phyloP scores from a whole-genome alignment of 2,329 filamentous ascomycete species.

The Epichloe gansuensis region DNA sequence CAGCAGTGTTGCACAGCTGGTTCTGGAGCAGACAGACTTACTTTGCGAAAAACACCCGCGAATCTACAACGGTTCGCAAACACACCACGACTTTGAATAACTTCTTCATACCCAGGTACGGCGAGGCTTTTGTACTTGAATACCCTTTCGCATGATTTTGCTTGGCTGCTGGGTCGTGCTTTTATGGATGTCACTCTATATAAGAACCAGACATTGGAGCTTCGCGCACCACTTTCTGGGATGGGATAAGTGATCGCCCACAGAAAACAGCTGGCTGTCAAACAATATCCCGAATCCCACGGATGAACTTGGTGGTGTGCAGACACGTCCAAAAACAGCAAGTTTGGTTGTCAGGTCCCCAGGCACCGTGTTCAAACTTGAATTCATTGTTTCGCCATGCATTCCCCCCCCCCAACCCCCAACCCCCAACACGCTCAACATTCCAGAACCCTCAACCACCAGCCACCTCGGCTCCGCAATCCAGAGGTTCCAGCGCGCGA shows the following conservation, averaged over 20 bases:
- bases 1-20: constrained; percentile 11
- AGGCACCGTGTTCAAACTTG: background rate
- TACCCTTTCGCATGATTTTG: background rate
- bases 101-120: background rate
- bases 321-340: background rate
- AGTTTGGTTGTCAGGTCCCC: background rate
- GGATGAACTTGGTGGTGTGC: background rate
- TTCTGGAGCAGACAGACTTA: constrained; percentile 10
- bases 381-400: background rate
- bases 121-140: background rate
- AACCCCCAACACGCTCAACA: background rate
- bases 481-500: background rate
- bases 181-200: no score
- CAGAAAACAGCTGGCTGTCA: background rate
- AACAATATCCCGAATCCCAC: background rate
- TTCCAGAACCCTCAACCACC: background rate
- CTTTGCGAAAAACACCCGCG: background rate
- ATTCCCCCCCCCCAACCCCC: background rate
- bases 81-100: background rate
- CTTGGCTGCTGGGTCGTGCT: no score
- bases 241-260: no score
- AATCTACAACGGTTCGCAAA: background rate
- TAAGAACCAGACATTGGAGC: no score
- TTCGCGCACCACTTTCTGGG: no score
- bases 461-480: constrained; percentile 2